Conservation (phyloP, 2,329 filamentous ascomycete genomes). For the Aspergillus ustus region DNA sequence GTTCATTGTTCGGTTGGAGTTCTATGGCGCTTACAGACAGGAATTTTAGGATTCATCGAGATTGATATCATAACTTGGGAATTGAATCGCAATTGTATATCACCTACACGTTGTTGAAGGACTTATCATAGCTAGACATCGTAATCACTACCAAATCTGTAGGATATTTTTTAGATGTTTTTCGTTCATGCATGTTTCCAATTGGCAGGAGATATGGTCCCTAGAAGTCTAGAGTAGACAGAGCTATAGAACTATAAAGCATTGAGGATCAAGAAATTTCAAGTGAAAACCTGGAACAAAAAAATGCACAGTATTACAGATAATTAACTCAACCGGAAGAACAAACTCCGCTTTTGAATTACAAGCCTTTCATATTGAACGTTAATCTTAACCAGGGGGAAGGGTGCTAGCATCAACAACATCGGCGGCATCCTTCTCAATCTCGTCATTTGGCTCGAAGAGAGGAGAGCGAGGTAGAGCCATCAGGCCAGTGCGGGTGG, state of each 20-base stretch:
- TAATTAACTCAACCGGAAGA: conserved; percentile 7
- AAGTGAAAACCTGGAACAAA: not conserved
- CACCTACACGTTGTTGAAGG: not conserved
- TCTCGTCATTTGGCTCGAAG: conserved; percentile 71
- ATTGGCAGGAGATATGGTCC: not conserved
- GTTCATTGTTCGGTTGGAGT: not conserved
- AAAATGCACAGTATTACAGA: conserved; percentile 6
- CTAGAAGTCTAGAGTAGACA: conserved; percentile 1
- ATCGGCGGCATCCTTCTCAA: conserved; percentile 87
- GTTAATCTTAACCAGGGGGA: conserved; percentile 73
- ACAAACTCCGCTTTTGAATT: conserved; percentile 29
- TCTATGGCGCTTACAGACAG: not conserved
- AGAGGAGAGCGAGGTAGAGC: conserved; percentile 92
- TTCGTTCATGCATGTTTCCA: not conserved
- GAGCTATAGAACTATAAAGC: conserved; percentile 6
- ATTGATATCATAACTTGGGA: not conserved
- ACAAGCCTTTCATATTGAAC: conserved; percentile 18
- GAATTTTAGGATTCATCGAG: not conserved
- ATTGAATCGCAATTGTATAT: not conserved
- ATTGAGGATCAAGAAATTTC: not conserved
- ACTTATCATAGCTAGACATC: not conserved
- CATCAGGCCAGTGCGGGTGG: conserved; percentile 94
- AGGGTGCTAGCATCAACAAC: conserved; percentile 93
- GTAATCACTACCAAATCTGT: not conserved
- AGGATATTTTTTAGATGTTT: not conserved